Evolutionary conservation across 768 basidiomycete genomes (phyloP), one percentile per base, ranked within the genome.

Genomic region (Boletus pseudo-olivaceus): DNA sequence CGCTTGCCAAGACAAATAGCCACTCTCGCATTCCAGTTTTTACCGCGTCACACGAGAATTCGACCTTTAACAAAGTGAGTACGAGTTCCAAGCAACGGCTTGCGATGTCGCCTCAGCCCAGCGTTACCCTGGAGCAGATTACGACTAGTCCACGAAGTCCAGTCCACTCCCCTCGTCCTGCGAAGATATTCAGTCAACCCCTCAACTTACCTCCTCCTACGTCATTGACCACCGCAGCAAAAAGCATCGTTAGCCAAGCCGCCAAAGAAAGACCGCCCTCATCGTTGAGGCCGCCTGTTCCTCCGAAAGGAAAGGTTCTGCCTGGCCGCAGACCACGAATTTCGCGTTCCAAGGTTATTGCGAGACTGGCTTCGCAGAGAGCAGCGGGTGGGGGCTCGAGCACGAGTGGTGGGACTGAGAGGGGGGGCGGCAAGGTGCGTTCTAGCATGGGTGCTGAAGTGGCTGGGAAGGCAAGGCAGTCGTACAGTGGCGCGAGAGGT

Each of bases 311-410:
- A 5, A 73, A 72, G 53, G 57, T 63, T 15, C 53, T 72, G 19
- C 59, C 75, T 27, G 76, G 79, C 9, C 80, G 87, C 53, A 85
- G 83, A 65, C 90, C 90, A 5, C 81, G 88, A 8, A 88, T 92
- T 58, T 92, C 90, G 40, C 81, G 90, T 37, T 88, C 88, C 27
- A 86, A 84, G 56, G 87, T 92, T 38, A 89, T 91, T 42, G 87
- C 89, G 0, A 82, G 78, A 60, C 73, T 91, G 34, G 87, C 85
- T 1, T 86, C 86, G 14, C 86, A 91, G 67, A 82, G 90, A 7
- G 81, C 79, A 14, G 68, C 67, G 10, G 69, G 64, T 10, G 14
- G 51, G 4, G 17, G 51, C 12, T 10, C 62, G 27, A 47, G 47
- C 4, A 2, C 64, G 9, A 62, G 58, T 9, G 38, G 55, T 8